These are phyloP conservation scores for Populus alba DNA, from an alignment of 345 rosid genomes.

Conservation along the genomic window DNA sequence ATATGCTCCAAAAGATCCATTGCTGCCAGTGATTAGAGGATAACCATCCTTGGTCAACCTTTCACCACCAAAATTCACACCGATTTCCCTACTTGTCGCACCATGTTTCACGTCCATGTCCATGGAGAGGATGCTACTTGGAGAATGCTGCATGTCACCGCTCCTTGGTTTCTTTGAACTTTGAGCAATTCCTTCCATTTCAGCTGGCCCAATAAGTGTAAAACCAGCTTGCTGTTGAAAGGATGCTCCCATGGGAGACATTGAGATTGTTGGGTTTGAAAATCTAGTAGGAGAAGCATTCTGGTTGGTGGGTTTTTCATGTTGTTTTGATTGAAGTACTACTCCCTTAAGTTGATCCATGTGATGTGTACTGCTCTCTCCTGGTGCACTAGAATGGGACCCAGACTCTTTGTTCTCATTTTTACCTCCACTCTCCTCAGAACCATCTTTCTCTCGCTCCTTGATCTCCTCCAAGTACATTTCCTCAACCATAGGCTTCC, in stretches of 20 bases:
- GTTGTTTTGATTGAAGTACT: constrained; percentile 18
- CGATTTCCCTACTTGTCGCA: constrained; percentile 21
- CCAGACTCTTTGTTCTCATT: constrained; percentile 20
- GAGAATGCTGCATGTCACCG: constrained; percentile 28
- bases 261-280: constrained; percentile 37
- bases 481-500: constrained; percentile 93
- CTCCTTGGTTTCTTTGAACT: constrained; percentile 44
- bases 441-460: constrained; percentile 33
- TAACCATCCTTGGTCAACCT: constrained; percentile 24
- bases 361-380: constrained; percentile 3
- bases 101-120: constrained; percentile 38
- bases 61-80: constrained; percentile 21
- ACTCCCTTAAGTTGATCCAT: constrained; percentile 25
- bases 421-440: constrained; percentile 20
- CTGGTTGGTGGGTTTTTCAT: constrained; percentile 20
- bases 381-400: not conserved
- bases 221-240: constrained; percentile 29
- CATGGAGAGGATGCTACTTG: constrained; percentile 35
- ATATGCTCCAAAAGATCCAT: constrained; percentile 37
- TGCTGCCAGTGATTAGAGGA: constrained; percentile 1
- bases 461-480: constrained; percentile 65
- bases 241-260: constrained; percentile 33
- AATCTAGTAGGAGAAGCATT: constrained; percentile 21
- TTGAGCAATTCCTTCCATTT: constrained; percentile 32
- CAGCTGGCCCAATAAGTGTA: constrained; percentile 37